Base-by-base conservation (phyloP, 768 basidiomycete species). In the Ramaria rubella region DNA sequence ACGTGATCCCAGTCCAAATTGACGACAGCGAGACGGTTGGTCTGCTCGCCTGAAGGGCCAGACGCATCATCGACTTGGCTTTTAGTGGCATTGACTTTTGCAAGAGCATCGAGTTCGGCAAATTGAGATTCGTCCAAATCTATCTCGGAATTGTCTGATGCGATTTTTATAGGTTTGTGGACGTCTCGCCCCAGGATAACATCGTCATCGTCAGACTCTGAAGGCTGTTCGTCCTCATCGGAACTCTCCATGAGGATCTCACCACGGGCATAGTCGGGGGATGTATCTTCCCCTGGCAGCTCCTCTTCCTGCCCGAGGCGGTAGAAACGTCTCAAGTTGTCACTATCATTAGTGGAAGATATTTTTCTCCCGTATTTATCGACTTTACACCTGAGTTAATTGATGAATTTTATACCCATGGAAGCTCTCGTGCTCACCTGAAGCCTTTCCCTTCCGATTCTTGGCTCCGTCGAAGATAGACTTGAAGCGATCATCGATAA, bases 1-100 rank as follows among this genome's bases (percentile, higher is more conserved):
- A 98, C 83, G 70, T 97, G 81, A 68, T 98, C 96, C 96, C 96
- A 99, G 71, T 99, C 96, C 51, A 98, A 80, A 68, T 98, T 97
- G 61, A 98, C 95, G 44, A 87, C 80, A 0, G 95, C 96, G 6
- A 99, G 67, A 23, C 95, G 79, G 54, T 73, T 77, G 2, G 92
- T 93, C 9, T 64, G 69, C 46, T 74, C 69, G 12, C 58, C 17
- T 23, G 52, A 40, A 29, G 46, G 27, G 12, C 34, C 30, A n/a
- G 42, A 26, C 9, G 74, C 69, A 8, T 72, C 76, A 11, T 62
- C 68, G 4, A 65, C 65, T 6, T 69, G 72, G 62, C 79, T 71
- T 34, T 76, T 68, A 59, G 85, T 86, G 62, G 80, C 68, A 59
- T 85, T 87, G 17, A 73, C 81, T 23, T 81, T 79, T 17, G 83